Conservation (phyloP, 2,329 filamentous ascomycete species). For the Alternaria hordeiaustralica region DNA sequence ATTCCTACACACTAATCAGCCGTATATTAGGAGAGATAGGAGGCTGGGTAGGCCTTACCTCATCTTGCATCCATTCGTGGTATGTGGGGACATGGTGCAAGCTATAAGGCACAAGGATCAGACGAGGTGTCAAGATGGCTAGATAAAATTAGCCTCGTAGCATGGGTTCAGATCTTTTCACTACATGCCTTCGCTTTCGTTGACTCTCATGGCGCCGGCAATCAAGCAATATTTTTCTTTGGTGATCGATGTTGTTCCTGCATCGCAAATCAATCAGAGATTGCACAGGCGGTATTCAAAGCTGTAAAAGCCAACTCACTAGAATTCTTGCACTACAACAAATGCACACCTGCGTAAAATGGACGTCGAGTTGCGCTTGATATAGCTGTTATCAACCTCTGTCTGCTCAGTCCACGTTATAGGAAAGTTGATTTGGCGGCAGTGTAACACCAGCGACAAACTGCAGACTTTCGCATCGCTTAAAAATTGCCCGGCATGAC, state of each 20-base stretch:
- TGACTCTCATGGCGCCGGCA: constrained; percentile 47
- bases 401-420: background rate
- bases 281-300: background rate
- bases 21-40: background rate
- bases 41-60: constrained; percentile 51
- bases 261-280: background rate
- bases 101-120: constrained; percentile 85
- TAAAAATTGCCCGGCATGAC: background rate
- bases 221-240: background rate
- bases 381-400: background rate
- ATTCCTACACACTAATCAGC: constrained; percentile 50
- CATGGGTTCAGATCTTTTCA: background rate
- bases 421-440: background rate
- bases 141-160: background rate
- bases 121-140: constrained; percentile 71
- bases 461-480: background rate
- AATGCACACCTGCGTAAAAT: background rate
- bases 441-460: background rate
- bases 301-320: background rate
- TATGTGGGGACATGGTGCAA: constrained; percentile 81
- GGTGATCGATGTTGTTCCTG: background rate
- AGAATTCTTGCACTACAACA: background rate
- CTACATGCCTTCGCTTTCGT: constrained; percentile 48
- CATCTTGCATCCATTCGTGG: constrained; percentile 90
- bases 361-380: background rate